Conservation (phyloP, 75 land plant genomes). For the Ceratopteris richardii region DNA sequence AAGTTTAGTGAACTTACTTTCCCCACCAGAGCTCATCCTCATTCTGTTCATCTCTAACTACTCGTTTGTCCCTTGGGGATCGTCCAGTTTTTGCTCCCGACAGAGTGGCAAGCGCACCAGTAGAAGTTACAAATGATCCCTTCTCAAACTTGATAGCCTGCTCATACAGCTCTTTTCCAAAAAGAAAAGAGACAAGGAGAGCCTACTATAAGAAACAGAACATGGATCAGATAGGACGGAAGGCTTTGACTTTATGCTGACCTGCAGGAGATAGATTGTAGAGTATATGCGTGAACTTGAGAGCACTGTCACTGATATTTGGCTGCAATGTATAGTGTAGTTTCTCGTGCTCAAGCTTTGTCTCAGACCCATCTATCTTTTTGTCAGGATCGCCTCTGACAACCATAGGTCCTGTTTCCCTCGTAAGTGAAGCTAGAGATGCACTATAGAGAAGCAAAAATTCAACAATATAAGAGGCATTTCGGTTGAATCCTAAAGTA, state of each 20-base stretch:
- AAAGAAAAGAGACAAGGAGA: slow-evolving; percentile 5
- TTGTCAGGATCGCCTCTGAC: slow-evolving; percentile 37
- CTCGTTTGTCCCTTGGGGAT: slow-evolving; percentile 48
- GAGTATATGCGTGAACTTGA: slow-evolving; percentile 44
- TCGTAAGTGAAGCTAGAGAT: slow-evolving; percentile 37
- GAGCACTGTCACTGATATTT: slow-evolving; percentile 38
- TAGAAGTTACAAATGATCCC: slow-evolving; percentile 42
- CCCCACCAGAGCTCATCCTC: slow-evolving; percentile 47
- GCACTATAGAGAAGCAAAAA: no score
- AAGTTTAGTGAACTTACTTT: slow-evolving; percentile 11
- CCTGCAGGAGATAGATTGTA: slow-evolving; percentile 45
- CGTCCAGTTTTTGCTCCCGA: slow-evolving; percentile 46
- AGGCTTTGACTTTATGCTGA: not conserved
- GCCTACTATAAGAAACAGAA: slow-evolving; percentile 2
- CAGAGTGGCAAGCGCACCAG: slow-evolving; percentile 41
- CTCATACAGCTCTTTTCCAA: slow-evolving; percentile 35
- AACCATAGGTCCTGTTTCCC: slow-evolving; percentile 41
- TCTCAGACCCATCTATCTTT: slow-evolving; percentile 9
- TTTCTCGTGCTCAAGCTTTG: slow-evolving; percentile 8
- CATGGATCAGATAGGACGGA: not conserved
- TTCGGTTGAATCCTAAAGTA: no score
- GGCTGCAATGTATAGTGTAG: slow-evolving; percentile 20
- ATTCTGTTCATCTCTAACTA: slow-evolving; percentile 37
- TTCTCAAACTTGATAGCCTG: slow-evolving; percentile 49
- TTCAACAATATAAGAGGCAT: no score